Evolutionary conservation across 139 green algal genomes (phyloP).

Genomic region (Closterium sp.): DNA sequence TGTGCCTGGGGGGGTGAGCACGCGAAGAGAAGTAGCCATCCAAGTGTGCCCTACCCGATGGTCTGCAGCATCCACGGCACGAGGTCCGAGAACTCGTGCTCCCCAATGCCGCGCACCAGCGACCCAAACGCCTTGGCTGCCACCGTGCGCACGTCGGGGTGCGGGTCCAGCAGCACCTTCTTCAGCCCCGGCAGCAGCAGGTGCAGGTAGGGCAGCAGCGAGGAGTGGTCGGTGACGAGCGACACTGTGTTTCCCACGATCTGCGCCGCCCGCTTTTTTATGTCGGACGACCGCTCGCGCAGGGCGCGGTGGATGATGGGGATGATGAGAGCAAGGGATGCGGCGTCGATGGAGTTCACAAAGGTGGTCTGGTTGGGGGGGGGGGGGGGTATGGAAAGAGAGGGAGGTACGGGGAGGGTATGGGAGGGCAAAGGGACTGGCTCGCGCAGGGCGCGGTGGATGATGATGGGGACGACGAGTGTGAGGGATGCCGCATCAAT

Average conservation of each 20-base stretch:
- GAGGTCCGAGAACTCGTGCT: slow-evolving; percentile 55
- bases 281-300: slow-evolving; percentile 81
- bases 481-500: slow-evolving; percentile 71
- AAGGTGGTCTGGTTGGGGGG: slow-evolving; percentile 70
- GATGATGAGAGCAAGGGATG: slow-evolving; percentile 90
- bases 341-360: slow-evolving; percentile 91
- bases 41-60: slow-evolving; percentile 25
- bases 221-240: slow-evolving; percentile 89
- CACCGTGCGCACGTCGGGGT: slow-evolving; percentile 83
- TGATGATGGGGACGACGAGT: too few species aligned
- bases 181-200: slow-evolving; percentile 90
- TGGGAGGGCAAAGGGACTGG: too few species aligned
- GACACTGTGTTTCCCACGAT: slow-evolving; percentile 93
- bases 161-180: slow-evolving; percentile 84
- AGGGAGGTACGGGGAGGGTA: too few species aligned
- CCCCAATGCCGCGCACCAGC: slow-evolving; percentile 78
- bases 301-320: slow-evolving; percentile 87
- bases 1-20: too few species aligned
- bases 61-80: slow-evolving; percentile 54
- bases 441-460: neutral
- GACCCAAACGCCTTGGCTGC: slow-evolving; percentile 81
- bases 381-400: too few species aligned
- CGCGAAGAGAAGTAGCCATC: too few species aligned
- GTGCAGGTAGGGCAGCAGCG: slow-evolving; percentile 91
- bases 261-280: slow-evolving; percentile 87